These are phyloP conservation scores for Hericium erinaceus DNA, from an alignment of 768 basidiomycete species.

Conservation along the genomic window DNA sequence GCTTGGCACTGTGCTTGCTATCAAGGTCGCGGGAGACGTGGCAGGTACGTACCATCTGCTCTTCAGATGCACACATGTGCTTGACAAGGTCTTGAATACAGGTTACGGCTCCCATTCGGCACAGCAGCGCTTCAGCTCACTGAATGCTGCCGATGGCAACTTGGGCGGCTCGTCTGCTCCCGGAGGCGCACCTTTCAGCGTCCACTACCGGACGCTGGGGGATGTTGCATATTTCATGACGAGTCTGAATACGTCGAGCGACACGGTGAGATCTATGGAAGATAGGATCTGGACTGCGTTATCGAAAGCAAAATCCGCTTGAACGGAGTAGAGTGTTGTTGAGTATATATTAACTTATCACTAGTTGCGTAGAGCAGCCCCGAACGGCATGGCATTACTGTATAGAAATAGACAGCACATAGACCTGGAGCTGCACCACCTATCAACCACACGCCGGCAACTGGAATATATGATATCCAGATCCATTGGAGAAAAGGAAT, in stretches of 20 bases:
- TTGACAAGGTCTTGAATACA: constrained; percentile 17
- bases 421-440: not conserved
- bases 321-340: not conserved
- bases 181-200: constrained; percentile 48
- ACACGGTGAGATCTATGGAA: constrained; percentile 50
- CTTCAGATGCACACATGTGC: too few relatives aligned
- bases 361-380: not conserved
- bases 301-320: not conserved
- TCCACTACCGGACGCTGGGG: constrained; percentile 85
- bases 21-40: constrained; percentile 54
- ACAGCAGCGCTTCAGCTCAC: constrained; percentile 42
- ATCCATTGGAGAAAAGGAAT: not conserved
- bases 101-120: constrained; percentile 57
- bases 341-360: not conserved
- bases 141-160: constrained; percentile 28
- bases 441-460: not conserved
- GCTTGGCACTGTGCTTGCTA: constrained; percentile 74
- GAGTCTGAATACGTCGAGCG: constrained; percentile 61
- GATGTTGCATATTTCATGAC: constrained; percentile 91
- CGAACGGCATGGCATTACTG: too few relatives aligned
- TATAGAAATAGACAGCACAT: too few relatives aligned
- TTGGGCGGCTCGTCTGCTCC: constrained; percentile 30
- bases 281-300: constrained; percentile 41
- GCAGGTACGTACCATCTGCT: constrained; percentile 31
- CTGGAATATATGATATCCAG: not conserved